Conservation (phyloP, 345 rosid species). For the Citrus mangshanensis region DNA sequence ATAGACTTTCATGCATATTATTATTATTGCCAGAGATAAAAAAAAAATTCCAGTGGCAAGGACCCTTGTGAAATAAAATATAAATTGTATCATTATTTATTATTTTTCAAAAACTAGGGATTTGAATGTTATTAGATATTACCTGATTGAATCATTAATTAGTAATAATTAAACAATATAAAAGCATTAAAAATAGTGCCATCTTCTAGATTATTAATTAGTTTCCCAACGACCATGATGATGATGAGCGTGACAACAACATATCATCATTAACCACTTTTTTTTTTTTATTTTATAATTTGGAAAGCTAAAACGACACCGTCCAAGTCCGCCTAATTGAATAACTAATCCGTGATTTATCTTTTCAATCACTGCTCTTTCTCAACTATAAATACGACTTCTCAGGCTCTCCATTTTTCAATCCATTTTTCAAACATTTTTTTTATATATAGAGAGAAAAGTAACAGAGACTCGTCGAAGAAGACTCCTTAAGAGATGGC, state of each 20-base stretch:
- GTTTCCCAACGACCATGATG: slow-evolving; percentile 31
- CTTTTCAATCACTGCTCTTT: neutral
- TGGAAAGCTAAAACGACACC: slow-evolving; percentile 20
- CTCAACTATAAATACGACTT: slow-evolving; percentile 46
- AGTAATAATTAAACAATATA: neutral
- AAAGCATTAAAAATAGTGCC: slow-evolving; percentile 7
- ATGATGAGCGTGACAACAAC: slow-evolving; percentile 59
- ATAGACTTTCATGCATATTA: no score
- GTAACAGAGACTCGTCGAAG: neutral
- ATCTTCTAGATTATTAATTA: slow-evolving; percentile 28
- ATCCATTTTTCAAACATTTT: slow-evolving; percentile 14
- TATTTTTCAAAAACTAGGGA: neutral
- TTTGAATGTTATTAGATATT: neutral
- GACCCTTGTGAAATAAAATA: neutral
- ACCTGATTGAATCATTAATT: neutral
- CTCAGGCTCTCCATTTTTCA: slow-evolving; percentile 1
- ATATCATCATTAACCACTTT: slow-evolving; percentile 46
- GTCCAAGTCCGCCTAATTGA: neutral
- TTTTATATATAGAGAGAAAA: neutral
- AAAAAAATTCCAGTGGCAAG: no score
- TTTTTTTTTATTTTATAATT: neutral
- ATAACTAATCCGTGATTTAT: neutral
- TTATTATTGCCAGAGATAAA: no score
- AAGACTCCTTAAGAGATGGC: slow-evolving; percentile 39
- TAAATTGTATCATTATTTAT: no score